Evolutionary conservation across 139 green algal genomes (phyloP).

Genomic region (Raphidocelis subcapitata): DNA sequence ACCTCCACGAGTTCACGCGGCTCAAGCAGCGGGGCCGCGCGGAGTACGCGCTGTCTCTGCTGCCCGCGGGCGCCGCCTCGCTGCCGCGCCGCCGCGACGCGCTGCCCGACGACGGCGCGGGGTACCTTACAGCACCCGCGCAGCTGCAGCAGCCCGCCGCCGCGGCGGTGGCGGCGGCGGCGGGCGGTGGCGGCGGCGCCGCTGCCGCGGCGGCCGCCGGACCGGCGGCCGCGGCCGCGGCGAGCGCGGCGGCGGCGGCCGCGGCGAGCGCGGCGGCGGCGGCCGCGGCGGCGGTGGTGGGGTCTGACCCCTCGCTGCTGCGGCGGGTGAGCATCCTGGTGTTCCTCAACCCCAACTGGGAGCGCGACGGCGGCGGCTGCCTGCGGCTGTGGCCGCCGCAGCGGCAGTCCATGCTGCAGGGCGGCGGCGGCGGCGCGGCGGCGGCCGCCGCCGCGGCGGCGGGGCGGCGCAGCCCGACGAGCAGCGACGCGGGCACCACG

Average conservation of each 20-base stretch:
- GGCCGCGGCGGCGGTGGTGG: constrained; percentile 4
- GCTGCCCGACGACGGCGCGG: constrained; percentile 49
- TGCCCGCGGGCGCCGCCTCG: constrained; percentile 23
- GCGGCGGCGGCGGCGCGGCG: constrained; percentile 3
- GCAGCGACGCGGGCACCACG: constrained; percentile 27
- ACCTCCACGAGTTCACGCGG: constrained; percentile 41
- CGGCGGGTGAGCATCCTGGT: constrained; percentile 23
- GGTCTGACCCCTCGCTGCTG: background rate
- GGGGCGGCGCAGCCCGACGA: constrained; percentile 24
- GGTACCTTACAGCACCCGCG: background rate
- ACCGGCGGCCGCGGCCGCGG: background rate
- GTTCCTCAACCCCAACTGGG: constrained; percentile 36
- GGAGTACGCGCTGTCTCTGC: constrained; percentile 50
- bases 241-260: too few relatives aligned
- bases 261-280: background rate
- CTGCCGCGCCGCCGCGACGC: constrained; percentile 52
- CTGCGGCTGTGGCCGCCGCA: constrained; percentile 52
- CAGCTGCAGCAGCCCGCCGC: background rate
- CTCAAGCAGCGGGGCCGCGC: constrained; percentile 29
- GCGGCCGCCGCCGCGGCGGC: constrained; percentile 2
- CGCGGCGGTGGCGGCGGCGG: constrained; percentile 15
- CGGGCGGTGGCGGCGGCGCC: constrained; percentile 24
- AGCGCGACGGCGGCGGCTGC: constrained; percentile 34
- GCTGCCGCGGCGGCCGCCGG: too few relatives aligned
- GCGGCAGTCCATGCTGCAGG: background rate